Evolutionary conservation across 257 asterid genomes (phyloP).

Genomic region (Rauvolfia tetraphylla): DNA sequence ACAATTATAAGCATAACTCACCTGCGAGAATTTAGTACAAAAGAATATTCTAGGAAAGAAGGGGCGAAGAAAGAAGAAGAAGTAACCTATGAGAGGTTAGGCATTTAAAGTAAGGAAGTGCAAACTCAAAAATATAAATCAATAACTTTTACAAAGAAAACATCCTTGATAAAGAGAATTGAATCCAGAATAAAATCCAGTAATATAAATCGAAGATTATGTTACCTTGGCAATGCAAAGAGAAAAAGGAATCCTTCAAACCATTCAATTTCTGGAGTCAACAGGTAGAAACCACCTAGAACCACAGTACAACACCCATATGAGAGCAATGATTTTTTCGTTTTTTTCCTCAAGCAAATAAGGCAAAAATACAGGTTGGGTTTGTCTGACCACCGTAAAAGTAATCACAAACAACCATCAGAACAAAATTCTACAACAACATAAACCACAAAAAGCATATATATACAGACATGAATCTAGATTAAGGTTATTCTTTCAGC

Average conservation of each 20-base stretch:
- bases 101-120: not conserved
- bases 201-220: not conserved
- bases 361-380: not conserved
- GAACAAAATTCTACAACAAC: not conserved
- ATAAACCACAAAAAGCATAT: not conserved
- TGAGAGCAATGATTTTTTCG: not conserved
- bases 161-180: not conserved
- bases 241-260: constrained; percentile 3
- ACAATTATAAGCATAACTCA: not conserved
- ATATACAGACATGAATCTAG: not conserved
- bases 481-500: not conserved
- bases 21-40: not conserved
- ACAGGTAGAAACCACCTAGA: not conserved
- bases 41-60: not conserved
- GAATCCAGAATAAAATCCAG: not conserved
- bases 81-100: not conserved
- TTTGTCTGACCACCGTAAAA: not conserved
- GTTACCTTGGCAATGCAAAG: not conserved
- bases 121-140: not conserved
- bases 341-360: not conserved
- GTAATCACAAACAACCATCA: not conserved
- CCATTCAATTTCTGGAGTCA: not conserved
- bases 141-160: not conserved
- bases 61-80: not conserved
- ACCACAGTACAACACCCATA: not conserved